Evolutionary conservation across 169 alveolate genomes (phyloP).

Genomic region (Theileria orientalis): DNA sequence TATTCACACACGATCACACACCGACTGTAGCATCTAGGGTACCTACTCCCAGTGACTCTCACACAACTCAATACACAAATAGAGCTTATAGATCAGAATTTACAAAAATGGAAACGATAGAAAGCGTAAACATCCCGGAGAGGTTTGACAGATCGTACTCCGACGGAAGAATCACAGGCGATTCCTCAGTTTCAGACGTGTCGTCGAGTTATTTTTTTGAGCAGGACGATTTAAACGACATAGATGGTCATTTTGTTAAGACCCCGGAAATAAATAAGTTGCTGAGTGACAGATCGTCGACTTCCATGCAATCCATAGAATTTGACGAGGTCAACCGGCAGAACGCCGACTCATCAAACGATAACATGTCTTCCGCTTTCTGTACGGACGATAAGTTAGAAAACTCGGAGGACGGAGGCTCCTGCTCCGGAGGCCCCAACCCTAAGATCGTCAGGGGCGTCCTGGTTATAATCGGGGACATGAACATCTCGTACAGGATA

Average conservation of each 20-base stretch:
- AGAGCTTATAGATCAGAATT: neutral
- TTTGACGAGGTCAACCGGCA: neutral
- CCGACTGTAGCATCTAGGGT: neutral
- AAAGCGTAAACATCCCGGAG: neutral
- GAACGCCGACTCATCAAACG: neutral
- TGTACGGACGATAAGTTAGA: too few relatives aligned
- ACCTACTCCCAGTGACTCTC: neutral
- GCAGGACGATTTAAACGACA: neutral
- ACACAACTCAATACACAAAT: neutral
- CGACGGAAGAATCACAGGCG: neutral
- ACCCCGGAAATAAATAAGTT: too few relatives aligned
- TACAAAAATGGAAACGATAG: neutral
- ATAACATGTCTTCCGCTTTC: too few relatives aligned
- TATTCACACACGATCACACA: neutral
- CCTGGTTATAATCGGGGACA: constrained; percentile 49
- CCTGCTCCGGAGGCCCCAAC: too few relatives aligned
- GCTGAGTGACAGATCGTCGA: neutral
- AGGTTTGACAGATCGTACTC: neutral
- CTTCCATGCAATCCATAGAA: neutral
- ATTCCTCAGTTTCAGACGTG: neutral
- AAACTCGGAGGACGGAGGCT: too few relatives aligned
- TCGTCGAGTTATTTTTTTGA: neutral
- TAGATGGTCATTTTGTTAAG: too few relatives aligned
- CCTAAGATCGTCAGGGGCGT: constrained; percentile 58
- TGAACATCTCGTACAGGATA: constrained; percentile 45